Percentiles rank a stretch among this genome's conserved stretches.
phyloP scores from a whole-genome alignment of 345 rosid genomes.

The Bruguiera sexangula region DNA sequence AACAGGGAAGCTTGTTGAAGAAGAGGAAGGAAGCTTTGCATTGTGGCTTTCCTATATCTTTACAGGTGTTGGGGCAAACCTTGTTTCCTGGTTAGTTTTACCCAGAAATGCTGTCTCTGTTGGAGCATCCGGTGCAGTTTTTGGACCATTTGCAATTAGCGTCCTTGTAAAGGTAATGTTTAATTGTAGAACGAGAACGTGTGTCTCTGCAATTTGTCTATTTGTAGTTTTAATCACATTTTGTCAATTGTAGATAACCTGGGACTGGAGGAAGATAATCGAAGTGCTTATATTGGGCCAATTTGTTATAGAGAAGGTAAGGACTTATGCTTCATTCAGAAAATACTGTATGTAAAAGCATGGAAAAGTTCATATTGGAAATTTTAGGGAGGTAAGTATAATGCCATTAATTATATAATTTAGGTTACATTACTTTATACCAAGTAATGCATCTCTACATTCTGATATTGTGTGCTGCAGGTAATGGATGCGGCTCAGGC shows the following conservation, averaged over 20 bases:
- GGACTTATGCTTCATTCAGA: background rate
- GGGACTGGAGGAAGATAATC: conserved; percentile 97
- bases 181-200: background rate
- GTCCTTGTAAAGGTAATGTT: conserved; percentile 73
- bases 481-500: conserved; percentile 98
- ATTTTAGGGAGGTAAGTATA: background rate
- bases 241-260: conserved; percentile 60
- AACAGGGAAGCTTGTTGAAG: conserved; percentile 91
- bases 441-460: background rate
- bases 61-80: conserved; percentile 87
- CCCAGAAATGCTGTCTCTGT: conserved; percentile 88
- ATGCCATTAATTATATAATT: background rate
- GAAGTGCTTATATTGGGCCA: conserved; percentile 95
- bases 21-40: conserved; percentile 82
- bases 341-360: background rate
- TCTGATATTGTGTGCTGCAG: conserved; percentile 29
- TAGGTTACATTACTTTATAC: background rate
- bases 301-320: conserved; percentile 79
- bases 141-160: conserved; percentile 84
- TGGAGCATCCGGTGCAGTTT: conserved; percentile 95
- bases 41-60: conserved; percentile 76
- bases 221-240: background rate
- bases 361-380: background rate
- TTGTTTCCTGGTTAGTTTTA: conserved; percentile 87
- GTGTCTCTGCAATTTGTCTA: conserved; percentile 12